Conservation (phyloP, 208 protist species). For the Crithidia bombi region DNA sequence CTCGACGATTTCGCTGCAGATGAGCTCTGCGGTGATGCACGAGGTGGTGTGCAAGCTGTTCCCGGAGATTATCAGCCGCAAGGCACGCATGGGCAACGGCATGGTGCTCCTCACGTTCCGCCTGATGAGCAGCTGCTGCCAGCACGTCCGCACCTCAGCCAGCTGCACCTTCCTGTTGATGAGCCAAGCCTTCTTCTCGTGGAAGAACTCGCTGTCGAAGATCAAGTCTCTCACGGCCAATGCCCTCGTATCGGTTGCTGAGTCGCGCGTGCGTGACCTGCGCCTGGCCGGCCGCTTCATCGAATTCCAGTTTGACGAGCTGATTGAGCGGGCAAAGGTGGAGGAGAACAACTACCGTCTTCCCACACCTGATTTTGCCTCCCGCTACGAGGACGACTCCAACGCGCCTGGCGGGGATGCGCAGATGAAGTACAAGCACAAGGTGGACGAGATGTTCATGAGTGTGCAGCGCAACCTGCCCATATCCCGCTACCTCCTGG, state of each 20-base stretch:
- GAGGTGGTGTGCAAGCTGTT: conserved; percentile 76
- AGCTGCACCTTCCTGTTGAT: conserved; percentile 75
- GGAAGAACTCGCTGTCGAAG: conserved; percentile 73
- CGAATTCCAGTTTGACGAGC: conserved; percentile 81
- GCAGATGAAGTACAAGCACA: conserved; percentile 61
- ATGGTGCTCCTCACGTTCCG: conserved; percentile 83
- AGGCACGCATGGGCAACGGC: conserved; percentile 74
- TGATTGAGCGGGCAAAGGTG: conserved; percentile 62
- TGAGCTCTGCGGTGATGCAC: conserved; percentile 71
- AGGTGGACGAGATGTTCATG: conserved; percentile 50
- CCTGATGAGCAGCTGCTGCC: conserved; percentile 88
- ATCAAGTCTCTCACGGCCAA: conserved; percentile 82
- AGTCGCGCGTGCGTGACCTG: conserved; percentile 78
- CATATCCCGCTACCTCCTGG: conserved; percentile 65
- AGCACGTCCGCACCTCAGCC: conserved; percentile 73
- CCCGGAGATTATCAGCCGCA: conserved; percentile 81
- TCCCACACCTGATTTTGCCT: conserved; percentile 47
- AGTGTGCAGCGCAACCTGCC: conserved; percentile 67
- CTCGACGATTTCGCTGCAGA: conserved; percentile 84
- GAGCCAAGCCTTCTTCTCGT: conserved; percentile 77
- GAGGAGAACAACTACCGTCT: conserved; percentile 56
- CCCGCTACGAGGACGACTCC: conserved; percentile 68
- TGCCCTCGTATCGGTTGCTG: conserved; percentile 81
- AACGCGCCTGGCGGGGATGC: conserved; percentile 59
- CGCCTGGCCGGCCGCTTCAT: conserved; percentile 84